phyloP scores from a whole-genome alignment of 2,329 filamentous ascomycete genomes.

The Diaporthe helianthi region DNA sequence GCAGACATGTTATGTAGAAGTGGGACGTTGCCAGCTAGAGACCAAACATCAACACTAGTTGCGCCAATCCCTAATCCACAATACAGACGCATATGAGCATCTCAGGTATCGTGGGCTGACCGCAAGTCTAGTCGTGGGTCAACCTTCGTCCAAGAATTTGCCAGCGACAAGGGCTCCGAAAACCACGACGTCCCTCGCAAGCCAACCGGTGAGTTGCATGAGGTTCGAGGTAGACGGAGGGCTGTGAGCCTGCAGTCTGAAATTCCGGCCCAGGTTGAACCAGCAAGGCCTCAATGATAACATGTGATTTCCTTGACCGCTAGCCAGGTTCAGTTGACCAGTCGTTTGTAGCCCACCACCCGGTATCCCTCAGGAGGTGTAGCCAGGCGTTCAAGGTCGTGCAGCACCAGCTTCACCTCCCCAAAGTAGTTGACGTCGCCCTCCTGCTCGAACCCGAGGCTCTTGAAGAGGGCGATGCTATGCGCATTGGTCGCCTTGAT shows the following conservation, averaged over 20 bases:
- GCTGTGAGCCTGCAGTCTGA: too few species aligned
- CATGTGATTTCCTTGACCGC: background rate
- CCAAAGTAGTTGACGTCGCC: slow-evolving; percentile 66
- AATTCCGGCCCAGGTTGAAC: too few species aligned
- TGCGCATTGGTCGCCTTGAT: slow-evolving; percentile 63
- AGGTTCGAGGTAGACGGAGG: background rate
- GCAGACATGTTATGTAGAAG: too few species aligned
- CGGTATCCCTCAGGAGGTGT: slow-evolving; percentile 36
- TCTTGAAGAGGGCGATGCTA: slow-evolving; percentile 59
- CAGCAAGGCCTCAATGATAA: background rate
- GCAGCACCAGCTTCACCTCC: slow-evolving; percentile 60
- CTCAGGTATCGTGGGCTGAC: background rate
- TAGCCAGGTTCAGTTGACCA: slow-evolving; percentile 1
- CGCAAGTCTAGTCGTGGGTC: background rate
- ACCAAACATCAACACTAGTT: background rate
- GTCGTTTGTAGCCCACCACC: slow-evolving; percentile 39
- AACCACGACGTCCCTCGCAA: slow-evolving; percentile 8
- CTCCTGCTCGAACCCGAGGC: slow-evolving; percentile 59
- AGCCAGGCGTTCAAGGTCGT: slow-evolving; percentile 37
- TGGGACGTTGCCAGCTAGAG: too few species aligned
- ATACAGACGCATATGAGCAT: background rate
- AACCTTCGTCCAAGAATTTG: background rate
- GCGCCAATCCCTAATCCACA: background rate
- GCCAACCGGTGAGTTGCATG: background rate
- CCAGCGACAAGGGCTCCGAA: background rate